Evolutionary conservation across 1,284 basidiomycete genomes (phyloP).

Genomic region (Austropuccinia psidii): DNA sequence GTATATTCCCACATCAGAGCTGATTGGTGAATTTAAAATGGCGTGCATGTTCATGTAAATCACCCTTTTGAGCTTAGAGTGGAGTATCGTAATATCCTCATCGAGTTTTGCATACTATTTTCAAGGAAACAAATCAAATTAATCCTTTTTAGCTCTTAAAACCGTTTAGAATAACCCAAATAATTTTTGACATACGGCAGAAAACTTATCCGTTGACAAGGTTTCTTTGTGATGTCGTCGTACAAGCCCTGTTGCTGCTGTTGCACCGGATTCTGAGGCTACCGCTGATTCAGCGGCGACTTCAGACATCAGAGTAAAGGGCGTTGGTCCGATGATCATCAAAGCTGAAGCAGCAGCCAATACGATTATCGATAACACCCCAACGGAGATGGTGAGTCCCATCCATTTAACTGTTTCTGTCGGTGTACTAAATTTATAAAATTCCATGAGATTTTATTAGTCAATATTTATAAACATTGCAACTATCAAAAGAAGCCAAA

Average conservation of each 20-base stretch:
- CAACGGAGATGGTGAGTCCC: conserved; percentile 12
- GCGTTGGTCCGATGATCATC: neutral
- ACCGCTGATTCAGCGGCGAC: neutral
- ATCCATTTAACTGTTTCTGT: conserved; percentile 26
- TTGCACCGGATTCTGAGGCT: neutral
- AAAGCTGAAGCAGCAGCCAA: neutral
- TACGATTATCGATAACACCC: conserved; percentile 11
- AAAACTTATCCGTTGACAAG: conserved; percentile 1
- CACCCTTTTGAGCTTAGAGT: conserved; percentile 27
- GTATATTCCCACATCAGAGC: conserved; percentile 26
- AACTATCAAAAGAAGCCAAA: neutral
- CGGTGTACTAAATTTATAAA: conserved; percentile 1
- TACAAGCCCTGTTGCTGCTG: neutral
- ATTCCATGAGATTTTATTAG: neutral
- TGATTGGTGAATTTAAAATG: conserved; percentile 22
- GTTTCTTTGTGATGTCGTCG: conserved; percentile 33
- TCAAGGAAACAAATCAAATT: neutral
- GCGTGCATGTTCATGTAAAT: conserved; percentile 11
- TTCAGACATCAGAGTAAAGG: neutral
- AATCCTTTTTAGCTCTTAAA: neutral
- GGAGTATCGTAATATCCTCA: conserved; percentile 28
- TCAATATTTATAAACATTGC: neutral
- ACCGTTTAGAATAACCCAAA: neutral
- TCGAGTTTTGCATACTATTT: conserved; percentile 32
- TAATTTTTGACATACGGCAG: neutral